Evolutionary conservation across 2,329 filamentous ascomycete species (phyloP).

Genomic region (Geosmithia putterillii): DNA sequence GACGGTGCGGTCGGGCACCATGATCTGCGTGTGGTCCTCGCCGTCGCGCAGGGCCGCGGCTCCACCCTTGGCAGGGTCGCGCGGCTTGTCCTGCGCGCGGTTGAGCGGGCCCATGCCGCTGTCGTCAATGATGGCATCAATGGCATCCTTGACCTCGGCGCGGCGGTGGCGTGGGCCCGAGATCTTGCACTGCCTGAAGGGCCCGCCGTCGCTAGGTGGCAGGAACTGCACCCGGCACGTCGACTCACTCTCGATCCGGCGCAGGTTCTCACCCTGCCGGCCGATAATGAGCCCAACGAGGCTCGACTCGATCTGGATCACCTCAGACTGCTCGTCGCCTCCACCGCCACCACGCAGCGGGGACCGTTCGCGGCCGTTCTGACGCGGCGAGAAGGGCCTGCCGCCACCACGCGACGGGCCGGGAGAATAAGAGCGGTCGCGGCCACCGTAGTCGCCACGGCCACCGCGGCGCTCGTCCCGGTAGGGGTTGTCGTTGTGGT

Average conservation of each 20-base stretch:
- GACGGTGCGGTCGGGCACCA: slow-evolving; percentile 88
- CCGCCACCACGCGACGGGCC: slow-evolving; percentile 33
- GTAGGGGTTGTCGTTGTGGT: slow-evolving; percentile 65
- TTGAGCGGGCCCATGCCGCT: slow-evolving; percentile 40
- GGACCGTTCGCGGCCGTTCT: slow-evolving; percentile 44
- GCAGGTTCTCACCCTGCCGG: slow-evolving; percentile 76
- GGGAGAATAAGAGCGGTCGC: slow-evolving; percentile 65
- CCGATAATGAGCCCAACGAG: slow-evolving; percentile 86
- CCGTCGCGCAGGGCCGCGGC: slow-evolving; percentile 52
- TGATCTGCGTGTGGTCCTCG: slow-evolving; percentile 81
- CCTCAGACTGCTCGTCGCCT: slow-evolving; percentile 62
- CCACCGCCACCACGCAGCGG: slow-evolving; percentile 33
- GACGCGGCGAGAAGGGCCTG: slow-evolving; percentile 43
- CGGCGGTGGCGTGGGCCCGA: slow-evolving; percentile 61
- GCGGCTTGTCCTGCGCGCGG: slow-evolving; percentile 27
- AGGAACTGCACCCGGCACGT: slow-evolving; percentile 81
- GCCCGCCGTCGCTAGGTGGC: slow-evolving; percentile 60
- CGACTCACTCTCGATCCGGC: slow-evolving; percentile 73
- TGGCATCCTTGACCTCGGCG: slow-evolving; percentile 68
- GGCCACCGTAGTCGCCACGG: slow-evolving; percentile 31
- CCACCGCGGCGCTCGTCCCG: slow-evolving; percentile 69
- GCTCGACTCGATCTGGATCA: slow-evolving; percentile 75
- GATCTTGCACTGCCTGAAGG: slow-evolving; percentile 76
- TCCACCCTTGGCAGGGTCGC: slow-evolving; percentile 23
- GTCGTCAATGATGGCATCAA: slow-evolving; percentile 80